Conservation (phyloP, 306 rosid species). For the Lathyrus aphaca region DNA sequence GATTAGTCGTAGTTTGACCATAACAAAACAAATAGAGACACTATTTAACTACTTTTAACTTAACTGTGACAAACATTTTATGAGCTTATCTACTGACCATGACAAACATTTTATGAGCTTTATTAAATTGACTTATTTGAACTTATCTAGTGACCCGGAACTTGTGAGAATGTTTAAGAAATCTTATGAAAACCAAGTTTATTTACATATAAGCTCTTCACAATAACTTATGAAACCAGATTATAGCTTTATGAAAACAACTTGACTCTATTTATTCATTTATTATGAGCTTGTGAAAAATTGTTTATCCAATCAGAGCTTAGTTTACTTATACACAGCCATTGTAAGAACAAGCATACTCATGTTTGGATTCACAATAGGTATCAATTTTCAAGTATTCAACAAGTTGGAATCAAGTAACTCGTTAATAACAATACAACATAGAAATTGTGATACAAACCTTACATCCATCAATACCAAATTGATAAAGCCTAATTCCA, state of each 20-base stretch:
- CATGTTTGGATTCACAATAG: neutral
- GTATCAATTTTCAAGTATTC: conserved; percentile 24
- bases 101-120: too few relatives aligned
- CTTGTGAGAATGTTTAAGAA: neutral
- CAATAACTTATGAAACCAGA: neutral
- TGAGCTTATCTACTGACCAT: too few relatives aligned
- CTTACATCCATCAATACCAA: conserved; percentile 68
- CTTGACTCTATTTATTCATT: neutral
- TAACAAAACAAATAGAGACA: too few relatives aligned
- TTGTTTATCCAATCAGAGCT: neutral
- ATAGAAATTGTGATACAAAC: conserved; percentile 37
- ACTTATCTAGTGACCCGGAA: neutral
- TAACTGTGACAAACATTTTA: too few relatives aligned
- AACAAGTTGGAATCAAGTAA: conserved; percentile 26
- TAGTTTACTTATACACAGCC: neutral
- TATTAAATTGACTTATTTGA: neutral
- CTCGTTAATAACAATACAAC: neutral
- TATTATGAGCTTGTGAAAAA: too few relatives aligned
- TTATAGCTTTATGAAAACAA: neutral
- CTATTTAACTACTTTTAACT: too few relatives aligned
- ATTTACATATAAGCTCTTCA: neutral
- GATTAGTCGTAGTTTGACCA: too few relatives aligned
- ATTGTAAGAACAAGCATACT: neutral
- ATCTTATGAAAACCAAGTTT: neutral
- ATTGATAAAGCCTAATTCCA: conserved; percentile 61